phyloP scores from a whole-genome alignment of 1,139 yeast species.

The Taiozyma sp. region DNA sequence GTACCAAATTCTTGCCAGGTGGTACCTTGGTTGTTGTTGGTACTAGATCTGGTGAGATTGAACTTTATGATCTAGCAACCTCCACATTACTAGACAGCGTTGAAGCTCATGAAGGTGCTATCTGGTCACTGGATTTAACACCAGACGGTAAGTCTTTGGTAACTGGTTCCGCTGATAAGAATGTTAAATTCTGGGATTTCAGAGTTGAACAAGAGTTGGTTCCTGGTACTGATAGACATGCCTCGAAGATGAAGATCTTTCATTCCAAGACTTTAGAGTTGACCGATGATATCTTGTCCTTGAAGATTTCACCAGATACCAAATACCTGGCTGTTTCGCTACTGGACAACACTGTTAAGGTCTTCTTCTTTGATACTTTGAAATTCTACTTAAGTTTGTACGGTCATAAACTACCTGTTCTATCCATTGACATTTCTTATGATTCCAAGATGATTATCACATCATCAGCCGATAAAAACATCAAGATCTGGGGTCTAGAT shows the following conservation, averaged over 20 bases:
- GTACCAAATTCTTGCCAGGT: slow-evolving; percentile 84
- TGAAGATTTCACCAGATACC: slow-evolving; percentile 78
- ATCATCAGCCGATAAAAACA: slow-evolving; percentile 94
- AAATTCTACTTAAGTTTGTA: slow-evolving; percentile 85
- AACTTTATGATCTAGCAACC: slow-evolving; percentile 80
- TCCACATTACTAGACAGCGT: slow-evolving; percentile 65
- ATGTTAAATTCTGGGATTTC: slow-evolving; percentile 86
- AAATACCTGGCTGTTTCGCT: slow-evolving; percentile 77
- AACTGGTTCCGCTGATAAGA: slow-evolving; percentile 93
- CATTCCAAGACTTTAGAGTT: slow-evolving; percentile 82
- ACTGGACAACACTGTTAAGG: slow-evolving; percentile 89
- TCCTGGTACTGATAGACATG: slow-evolving; percentile 58
- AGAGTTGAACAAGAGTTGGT: slow-evolving; percentile 58
- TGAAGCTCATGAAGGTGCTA: slow-evolving; percentile 82
- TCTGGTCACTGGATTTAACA: slow-evolving; percentile 88
- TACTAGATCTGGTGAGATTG: slow-evolving; percentile 80
- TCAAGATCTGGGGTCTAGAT: slow-evolving; percentile 97
- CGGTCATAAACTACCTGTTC: slow-evolving; percentile 93
- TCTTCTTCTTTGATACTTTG: slow-evolving; percentile 78
- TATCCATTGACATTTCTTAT: slow-evolving; percentile 80
- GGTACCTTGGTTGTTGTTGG: slow-evolving; percentile 87
- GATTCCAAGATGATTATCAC: slow-evolving; percentile 87
- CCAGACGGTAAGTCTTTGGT: slow-evolving; percentile 81
- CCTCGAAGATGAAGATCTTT: slow-evolving; percentile 51
- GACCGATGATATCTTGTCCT: slow-evolving; percentile 77